A percentile compares a stretch with the other conserved stretches of the same genome.
Evolutionary conservation across 139 green algal genomes (phyloP).

Genomic region (Edaphochlamys debaryana): DNA sequence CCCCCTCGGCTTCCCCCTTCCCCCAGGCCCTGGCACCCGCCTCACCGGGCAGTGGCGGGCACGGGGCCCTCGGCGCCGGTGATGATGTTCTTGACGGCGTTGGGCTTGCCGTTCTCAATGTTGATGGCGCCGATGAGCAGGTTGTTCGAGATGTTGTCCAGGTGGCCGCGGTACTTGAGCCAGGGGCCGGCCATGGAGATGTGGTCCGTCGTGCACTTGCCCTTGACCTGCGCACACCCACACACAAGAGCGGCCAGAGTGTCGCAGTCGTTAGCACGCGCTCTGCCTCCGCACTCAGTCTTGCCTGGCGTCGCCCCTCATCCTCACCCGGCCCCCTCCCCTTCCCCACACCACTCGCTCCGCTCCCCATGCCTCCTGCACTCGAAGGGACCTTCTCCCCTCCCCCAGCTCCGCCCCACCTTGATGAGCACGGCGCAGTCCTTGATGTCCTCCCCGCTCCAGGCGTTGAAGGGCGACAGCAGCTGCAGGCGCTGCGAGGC

Average conservation of each 20-base stretch:
- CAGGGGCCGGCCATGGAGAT: slow-evolving; percentile 97
- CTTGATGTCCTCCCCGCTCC: slow-evolving; percentile 86
- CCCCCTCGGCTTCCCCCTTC: no score
- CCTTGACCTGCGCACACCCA: slow-evolving; percentile 73
- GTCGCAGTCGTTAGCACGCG: no score
- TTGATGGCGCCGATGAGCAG: slow-evolving; percentile 97
- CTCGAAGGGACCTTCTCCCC: no score
- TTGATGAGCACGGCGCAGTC: slow-evolving; percentile 77
- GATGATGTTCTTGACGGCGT: slow-evolving; percentile 60
- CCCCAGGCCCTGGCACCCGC: no score
- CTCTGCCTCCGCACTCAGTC: no score
- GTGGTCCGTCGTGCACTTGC: slow-evolving; percentile 99
- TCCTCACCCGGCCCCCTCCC: no score
- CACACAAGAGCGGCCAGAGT: no score
- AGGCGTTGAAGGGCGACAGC: slow-evolving; percentile 86
- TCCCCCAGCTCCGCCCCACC: slow-evolving; percentile 19
- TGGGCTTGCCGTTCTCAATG: slow-evolving; percentile 86
- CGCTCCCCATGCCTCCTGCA: no score
- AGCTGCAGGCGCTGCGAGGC: slow-evolving; percentile 89
- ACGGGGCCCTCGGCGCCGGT: slow-evolving; percentile 67
- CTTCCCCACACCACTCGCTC: no score
- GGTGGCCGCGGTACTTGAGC: slow-evolving; percentile 97
- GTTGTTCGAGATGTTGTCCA: slow-evolving; percentile 99
- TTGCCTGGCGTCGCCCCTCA: no score
- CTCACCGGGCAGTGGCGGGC: slow-evolving; percentile 63